Conservation (phyloP, 148 eudicot genomes). For the Oxyria digyna region DNA sequence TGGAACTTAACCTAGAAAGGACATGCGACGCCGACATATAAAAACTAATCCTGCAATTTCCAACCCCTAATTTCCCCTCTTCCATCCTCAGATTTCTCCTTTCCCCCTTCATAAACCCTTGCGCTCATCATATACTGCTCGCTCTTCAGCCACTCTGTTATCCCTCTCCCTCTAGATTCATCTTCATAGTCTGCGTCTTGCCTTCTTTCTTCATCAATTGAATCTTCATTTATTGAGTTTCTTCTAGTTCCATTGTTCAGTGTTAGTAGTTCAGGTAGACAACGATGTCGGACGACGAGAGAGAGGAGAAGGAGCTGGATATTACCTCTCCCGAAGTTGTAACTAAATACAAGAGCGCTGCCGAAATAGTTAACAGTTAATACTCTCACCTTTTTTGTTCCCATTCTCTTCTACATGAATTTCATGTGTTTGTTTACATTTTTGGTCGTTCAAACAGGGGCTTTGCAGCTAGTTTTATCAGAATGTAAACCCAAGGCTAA, state of each 20-base stretch:
- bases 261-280: neutral
- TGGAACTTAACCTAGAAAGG: neutral
- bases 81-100: neutral
- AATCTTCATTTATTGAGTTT: neutral
- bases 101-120: neutral
- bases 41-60: neutral
- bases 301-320: conserved; percentile 91
- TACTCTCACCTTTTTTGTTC: neutral
- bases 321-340: conserved; percentile 82
- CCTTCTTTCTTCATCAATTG: neutral
- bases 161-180: neutral
- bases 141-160: neutral
- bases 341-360: conserved; percentile 86
- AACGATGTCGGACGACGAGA: conserved; percentile 80
- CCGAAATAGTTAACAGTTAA: conserved; percentile 79
- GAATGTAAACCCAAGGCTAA: conserved; percentile 80
- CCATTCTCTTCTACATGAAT: neutral
- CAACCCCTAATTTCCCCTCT: neutral
- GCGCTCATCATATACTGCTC: neutral
- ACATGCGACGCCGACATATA: neutral
- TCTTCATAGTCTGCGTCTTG: neutral
- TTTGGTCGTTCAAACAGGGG: conserved; percentile 37
- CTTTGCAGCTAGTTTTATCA: conserved; percentile 67
- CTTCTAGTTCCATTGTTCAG: neutral
- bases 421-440: neutral